Evolutionary conservation across 768 basidiomycete species (phyloP), one percentile per base, ranked within the genome.

Genomic region (Dendrothele bispora): DNA sequence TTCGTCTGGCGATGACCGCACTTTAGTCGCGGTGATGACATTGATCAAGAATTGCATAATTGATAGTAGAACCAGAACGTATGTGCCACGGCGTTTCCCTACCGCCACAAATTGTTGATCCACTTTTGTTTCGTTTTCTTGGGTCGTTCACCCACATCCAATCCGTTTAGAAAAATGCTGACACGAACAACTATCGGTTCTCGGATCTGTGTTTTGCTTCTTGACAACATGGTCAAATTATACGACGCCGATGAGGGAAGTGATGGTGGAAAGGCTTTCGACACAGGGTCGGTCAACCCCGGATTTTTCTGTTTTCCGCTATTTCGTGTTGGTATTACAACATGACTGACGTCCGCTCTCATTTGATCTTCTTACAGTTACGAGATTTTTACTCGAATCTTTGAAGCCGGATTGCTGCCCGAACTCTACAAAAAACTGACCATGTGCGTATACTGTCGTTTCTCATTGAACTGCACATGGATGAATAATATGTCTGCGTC

Each of bases 1-100:
- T 22, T 73, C 78, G 41, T 85, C 84, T 20, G 76, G 78, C 38
- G 90, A 93, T 62, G 55, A 71, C 36, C 77, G 75, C 28, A 83
- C 80, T 4, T 70, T 84, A 25, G 57, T 83, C 18, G 80, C 83
- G 7, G 76, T 81, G 5, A 66, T 91, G 32, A 79, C 90, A 21
- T 75, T 95, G 45, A 73, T 93, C 30, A 61, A 83, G 28, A 93
- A 92, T 59, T 86, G 85, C 52, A 66, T 87, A 5, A 76, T 86
- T 55, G 78, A 70, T 28, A 84, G 73, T 55, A 64, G 67, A 20
- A 63, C 67, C 18, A 70, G 86, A 59, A 71, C 74, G 90, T 90
- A 60, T 55, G 80, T 69, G 34, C 24, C 37, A 32, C 27, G 20
- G 39, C 26, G 34, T 25, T 39, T 17, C 28, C 27, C 48, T 20